Percentiles rank a stretch among this genome's conserved stretches.
These are phyloP conservation scores for Abortiporus biennis DNA, from an alignment of 1,284 basidiomycete species.

Conservation along the genomic window DNA sequence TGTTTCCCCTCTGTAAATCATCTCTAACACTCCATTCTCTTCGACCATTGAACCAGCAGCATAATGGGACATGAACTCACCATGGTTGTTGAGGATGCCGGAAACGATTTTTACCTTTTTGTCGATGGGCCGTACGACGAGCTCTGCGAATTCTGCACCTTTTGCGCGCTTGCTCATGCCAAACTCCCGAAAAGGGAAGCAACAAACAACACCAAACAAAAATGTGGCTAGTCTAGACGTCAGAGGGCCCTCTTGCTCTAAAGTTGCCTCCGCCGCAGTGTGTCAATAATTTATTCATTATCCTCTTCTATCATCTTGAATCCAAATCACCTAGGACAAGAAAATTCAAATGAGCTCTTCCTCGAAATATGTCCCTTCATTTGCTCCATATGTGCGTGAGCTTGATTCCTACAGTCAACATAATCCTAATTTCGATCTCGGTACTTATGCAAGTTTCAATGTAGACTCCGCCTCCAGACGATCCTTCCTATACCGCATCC, in stretches of 20 bases:
- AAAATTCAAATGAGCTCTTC: constrained; percentile 24
- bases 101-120: constrained; percentile 25
- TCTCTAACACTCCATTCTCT: constrained; percentile 11
- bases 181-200: constrained; percentile 9
- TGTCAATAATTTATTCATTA: not conserved
- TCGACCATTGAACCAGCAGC: constrained; percentile 10
- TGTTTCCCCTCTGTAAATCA: constrained; percentile 13
- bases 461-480: constrained; percentile 58
- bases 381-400: constrained; percentile 55
- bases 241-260: not conserved
- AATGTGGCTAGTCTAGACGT: not conserved
- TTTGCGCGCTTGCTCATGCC: constrained; percentile 7
- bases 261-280: not conserved
- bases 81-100: constrained; percentile 24
- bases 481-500: constrained; percentile 29
- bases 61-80: constrained; percentile 22
- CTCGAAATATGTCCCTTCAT: constrained; percentile 30
- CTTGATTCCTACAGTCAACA: constrained; percentile 1
- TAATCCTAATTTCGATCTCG: not conserved
- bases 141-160: constrained; percentile 2
- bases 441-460: not conserved
- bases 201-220: constrained; percentile 5
- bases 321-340: too few relatives aligned
- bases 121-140: constrained; percentile 18
- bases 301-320: not conserved